Percentiles rank a stretch among this genome's conserved stretches.
Conservation (phyloP, 2,329 filamentous ascomycete species). For the Colletotrichum musae region DNA sequence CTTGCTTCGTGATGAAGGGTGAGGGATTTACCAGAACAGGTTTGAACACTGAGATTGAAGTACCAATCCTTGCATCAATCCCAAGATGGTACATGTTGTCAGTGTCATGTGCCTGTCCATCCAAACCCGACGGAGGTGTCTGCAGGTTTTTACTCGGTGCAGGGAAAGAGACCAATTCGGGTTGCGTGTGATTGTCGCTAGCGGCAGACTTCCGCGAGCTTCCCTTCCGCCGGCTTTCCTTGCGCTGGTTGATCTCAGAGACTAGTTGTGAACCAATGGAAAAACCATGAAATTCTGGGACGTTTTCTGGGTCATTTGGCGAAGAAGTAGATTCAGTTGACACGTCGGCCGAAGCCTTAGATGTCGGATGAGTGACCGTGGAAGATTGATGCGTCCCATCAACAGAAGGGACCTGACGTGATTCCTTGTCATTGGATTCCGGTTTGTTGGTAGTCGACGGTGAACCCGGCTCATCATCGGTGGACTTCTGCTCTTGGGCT, state of each 20-base stretch:
- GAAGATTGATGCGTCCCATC: too few species aligned
- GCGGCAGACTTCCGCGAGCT: neutral
- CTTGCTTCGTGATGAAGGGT: too few species aligned
- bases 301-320: neutral
- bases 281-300: neutral
- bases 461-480: too few species aligned
- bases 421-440: too few species aligned
- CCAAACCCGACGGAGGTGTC: neutral
- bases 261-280: neutral
- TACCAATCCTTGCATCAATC: slow-evolving; percentile 48
- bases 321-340: neutral
- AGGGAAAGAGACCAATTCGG: slow-evolving; percentile 52
- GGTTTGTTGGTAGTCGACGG: too few species aligned
- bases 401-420: too few species aligned
- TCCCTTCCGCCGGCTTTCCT: neutral
- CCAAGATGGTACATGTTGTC: slow-evolving; percentile 48
- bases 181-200: neutral
- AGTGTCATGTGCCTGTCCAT: neutral
- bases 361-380: too few species aligned
- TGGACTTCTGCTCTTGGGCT: too few species aligned
- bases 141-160: slow-evolving; percentile 47
- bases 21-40: too few species aligned
- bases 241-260: neutral
- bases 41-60: too few species aligned
- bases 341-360: too few species aligned